Evolutionary conservation across 306 rosid species (phyloP).

Genomic region (Glycine tomentella): DNA sequence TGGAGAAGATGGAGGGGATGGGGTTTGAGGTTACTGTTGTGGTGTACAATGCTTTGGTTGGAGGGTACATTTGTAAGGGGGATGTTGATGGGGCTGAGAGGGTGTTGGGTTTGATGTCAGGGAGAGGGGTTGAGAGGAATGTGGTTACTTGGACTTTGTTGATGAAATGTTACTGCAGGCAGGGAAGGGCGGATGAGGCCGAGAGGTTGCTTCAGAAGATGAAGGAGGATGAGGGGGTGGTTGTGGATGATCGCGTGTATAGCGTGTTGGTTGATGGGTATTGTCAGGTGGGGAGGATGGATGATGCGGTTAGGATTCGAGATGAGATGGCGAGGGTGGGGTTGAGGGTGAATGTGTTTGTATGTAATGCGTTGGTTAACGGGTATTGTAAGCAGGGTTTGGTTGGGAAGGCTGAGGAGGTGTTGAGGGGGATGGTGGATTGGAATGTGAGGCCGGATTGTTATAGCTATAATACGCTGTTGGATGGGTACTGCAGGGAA

Average conservation of each 20-base stretch:
- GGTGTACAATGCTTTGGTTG: slow-evolving; percentile 74
- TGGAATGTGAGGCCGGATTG: slow-evolving; percentile 64
- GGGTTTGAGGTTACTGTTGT: slow-evolving; percentile 71
- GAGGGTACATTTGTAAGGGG: slow-evolving; percentile 66
- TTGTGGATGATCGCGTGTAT: slow-evolving; percentile 69
- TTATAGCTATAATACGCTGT: slow-evolving; percentile 53
- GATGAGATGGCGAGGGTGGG: slow-evolving; percentile 71
- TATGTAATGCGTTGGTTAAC: slow-evolving; percentile 76
- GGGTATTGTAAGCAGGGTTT: slow-evolving; percentile 75
- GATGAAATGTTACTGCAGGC: slow-evolving; percentile 72
- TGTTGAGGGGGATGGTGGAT: slow-evolving; percentile 55
- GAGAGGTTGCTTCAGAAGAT: slow-evolving; percentile 62
- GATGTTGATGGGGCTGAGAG: slow-evolving; percentile 61
- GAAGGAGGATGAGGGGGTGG: slow-evolving; percentile 56
- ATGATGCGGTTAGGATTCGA: slow-evolving; percentile 71
- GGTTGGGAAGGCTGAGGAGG: slow-evolving; percentile 57
- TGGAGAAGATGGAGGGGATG: slow-evolving; percentile 65
- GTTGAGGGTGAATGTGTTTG: slow-evolving; percentile 65
- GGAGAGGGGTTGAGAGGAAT: slow-evolving; percentile 61
- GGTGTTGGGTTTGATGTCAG: slow-evolving; percentile 64
- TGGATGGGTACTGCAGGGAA: slow-evolving; percentile 58
- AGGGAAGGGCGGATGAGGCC: slow-evolving; percentile 65
- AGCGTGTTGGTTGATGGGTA: slow-evolving; percentile 76
- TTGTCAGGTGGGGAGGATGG: slow-evolving; percentile 71
- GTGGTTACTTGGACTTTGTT: slow-evolving; percentile 69